phyloP scores from a whole-genome alignment of 805 yeast genomes.

The Scheffersomyces coipomensis region DNA sequence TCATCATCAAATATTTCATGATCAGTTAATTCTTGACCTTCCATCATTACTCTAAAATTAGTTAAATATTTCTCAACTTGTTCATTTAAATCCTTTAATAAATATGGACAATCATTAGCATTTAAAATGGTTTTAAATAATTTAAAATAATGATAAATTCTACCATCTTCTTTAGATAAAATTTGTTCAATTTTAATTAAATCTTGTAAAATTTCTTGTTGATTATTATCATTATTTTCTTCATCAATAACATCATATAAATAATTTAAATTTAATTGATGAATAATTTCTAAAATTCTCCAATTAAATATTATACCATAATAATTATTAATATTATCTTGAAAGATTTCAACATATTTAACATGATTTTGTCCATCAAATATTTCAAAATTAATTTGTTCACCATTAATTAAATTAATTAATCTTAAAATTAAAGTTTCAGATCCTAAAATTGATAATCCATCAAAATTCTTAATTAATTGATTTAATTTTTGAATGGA shows the following conservation, averaged over 20 bases:
- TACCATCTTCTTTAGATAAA: slow-evolving; percentile 8
- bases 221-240: slow-evolving; percentile 7
- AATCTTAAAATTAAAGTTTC: slow-evolving; percentile 23
- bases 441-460: slow-evolving; percentile 27
- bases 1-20: slow-evolving; percentile 18
- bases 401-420: slow-evolving; percentile 19
- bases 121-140: slow-evolving; percentile 23
- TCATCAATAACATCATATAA: slow-evolving; percentile 15
- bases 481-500: slow-evolving; percentile 19
- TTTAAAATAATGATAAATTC: slow-evolving; percentile 15
- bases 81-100: slow-evolving; percentile 13
- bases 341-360: slow-evolving; percentile 28
- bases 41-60: slow-evolving; percentile 15
- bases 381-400: slow-evolving; percentile 23
- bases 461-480: slow-evolving; percentile 30
- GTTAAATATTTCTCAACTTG: slow-evolving; percentile 18
- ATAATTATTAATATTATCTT: slow-evolving; percentile 17
- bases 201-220: slow-evolving; percentile 11
- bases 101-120: slow-evolving; percentile 13
- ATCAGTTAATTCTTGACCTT: slow-evolving; percentile 34
- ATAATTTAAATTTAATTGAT: slow-evolving; percentile 29
- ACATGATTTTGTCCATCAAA: slow-evolving; percentile 25
- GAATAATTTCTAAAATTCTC: slow-evolving; percentile 34
- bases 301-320: slow-evolving; percentile 30
- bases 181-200: slow-evolving; percentile 8